These are phyloP conservation scores for Chrysosphaeria jannelii DNA, from an alignment of 2,329 filamentous ascomycete genomes.

Conservation along the genomic window DNA sequence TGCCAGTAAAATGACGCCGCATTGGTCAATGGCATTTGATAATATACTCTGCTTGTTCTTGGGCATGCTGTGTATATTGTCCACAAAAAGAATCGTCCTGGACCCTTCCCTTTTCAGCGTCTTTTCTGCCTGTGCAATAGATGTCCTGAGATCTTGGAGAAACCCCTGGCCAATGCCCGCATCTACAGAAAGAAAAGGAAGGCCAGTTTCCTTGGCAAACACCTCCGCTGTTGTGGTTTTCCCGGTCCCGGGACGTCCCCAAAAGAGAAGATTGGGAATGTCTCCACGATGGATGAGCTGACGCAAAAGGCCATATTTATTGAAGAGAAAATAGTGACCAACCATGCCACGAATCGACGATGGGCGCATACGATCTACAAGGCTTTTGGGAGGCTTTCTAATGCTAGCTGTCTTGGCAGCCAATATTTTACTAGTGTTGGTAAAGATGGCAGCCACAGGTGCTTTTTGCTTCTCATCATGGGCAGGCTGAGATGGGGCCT, in stretches of 20 bases:
- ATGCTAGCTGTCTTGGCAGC: too few species aligned
- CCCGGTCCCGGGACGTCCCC: slow-evolving; percentile 55
- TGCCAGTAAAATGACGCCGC: slow-evolving; percentile 71
- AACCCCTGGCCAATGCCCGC: slow-evolving; percentile 73
- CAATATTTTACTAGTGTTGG: too few species aligned
- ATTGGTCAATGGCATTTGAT: slow-evolving; percentile 67
- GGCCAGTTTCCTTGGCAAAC: slow-evolving; percentile 54
- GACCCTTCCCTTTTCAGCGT: slow-evolving; percentile 57
- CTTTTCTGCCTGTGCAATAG: slow-evolving; percentile 58
- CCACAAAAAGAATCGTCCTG: slow-evolving; percentile 90
- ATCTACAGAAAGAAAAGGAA: slow-evolving; percentile 84
- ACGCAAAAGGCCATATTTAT: too few species aligned
- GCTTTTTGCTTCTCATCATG: too few species aligned
- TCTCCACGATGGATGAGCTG: too few species aligned
- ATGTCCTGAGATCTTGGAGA: slow-evolving; percentile 70
- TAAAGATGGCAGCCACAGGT: too few species aligned
- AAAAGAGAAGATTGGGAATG: too few species aligned
- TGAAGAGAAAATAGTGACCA: too few species aligned
- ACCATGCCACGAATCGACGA: too few species aligned
- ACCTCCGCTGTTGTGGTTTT: slow-evolving; percentile 83
- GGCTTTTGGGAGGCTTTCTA: too few species aligned
- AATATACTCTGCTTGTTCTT: slow-evolving; percentile 92
- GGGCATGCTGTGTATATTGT: slow-evolving; percentile 81
- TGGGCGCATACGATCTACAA: too few species aligned
- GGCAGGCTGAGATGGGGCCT: too few species aligned